A percentile compares a stretch with the other conserved stretches of the same genome.
Evolutionary conservation across 1,284 basidiomycete genomes (phyloP).

Genomic region (Singerocomus inundabilis): DNA sequence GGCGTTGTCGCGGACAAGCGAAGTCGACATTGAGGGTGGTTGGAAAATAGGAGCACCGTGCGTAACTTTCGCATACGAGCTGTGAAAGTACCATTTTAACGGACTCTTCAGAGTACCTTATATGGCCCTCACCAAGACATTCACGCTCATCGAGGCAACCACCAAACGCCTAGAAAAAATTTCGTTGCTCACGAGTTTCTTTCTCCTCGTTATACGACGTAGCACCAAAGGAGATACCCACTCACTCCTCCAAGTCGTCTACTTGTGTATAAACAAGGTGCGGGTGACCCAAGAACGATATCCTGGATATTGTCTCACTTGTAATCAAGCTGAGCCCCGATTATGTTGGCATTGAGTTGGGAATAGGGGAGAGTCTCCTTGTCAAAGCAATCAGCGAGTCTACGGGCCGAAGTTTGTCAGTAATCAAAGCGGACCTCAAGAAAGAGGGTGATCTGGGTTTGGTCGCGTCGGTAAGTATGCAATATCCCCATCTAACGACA

Average conservation of each 20-base stretch:
- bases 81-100: not conserved
- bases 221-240: slow-evolving; percentile 68
- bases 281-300: slow-evolving; percentile 23
- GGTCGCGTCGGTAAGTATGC: slow-evolving; percentile 77
- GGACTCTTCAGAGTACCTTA: slow-evolving; percentile 78
- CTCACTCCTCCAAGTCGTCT: slow-evolving; percentile 85
- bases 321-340: slow-evolving; percentile 81
- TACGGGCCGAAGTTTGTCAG: slow-evolving; percentile 80
- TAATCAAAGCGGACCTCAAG: slow-evolving; percentile 91
- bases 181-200: slow-evolving; percentile 83
- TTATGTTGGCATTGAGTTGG: slow-evolving; percentile 94
- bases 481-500: not conserved
- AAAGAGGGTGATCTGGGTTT: slow-evolving; percentile 94
- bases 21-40: slow-evolving; percentile 79
- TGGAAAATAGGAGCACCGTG: slow-evolving; percentile 90
- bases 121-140: slow-evolving; percentile 85
- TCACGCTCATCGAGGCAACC: slow-evolving; percentile 89
- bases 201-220: slow-evolving; percentile 86
- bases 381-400: slow-evolving; percentile 96
- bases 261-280: slow-evolving; percentile 96
- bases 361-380: slow-evolving; percentile 93
- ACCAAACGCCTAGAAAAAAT: slow-evolving; percentile 96
- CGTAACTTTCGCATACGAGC: slow-evolving; percentile 33
- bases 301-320: slow-evolving; percentile 6
- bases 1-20: slow-evolving; percentile 58